Conservation (phyloP, 495 filamentous ascomycete species). For the Friedmanniomyces simplex region DNA sequence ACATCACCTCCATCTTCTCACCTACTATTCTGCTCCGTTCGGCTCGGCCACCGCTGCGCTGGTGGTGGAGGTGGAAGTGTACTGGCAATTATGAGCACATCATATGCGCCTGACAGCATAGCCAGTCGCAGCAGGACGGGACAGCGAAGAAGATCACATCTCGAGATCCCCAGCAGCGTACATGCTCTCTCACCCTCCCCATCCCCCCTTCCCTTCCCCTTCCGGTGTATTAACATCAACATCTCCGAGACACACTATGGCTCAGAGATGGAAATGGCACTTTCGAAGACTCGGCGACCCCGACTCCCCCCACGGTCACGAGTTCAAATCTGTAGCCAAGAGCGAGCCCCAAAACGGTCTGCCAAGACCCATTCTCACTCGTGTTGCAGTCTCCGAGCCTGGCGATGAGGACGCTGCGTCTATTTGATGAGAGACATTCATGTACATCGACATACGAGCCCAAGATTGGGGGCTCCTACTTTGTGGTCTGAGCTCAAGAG, state of each 20-base stretch:
- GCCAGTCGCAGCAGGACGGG: background rate
- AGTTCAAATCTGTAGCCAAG: conserved; percentile 24
- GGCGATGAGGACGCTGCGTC: conserved; percentile 25
- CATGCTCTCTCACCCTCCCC: background rate
- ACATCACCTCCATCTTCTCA: background rate
- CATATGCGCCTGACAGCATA: too few species aligned
- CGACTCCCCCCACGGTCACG: conserved; percentile 17
- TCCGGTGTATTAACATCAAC: too few species aligned
- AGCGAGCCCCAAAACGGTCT: conserved; percentile 17
- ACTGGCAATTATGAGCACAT: too few species aligned
- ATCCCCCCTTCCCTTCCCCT: too few species aligned
- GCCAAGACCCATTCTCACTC: conserved; percentile 25
- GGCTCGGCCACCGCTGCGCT: too few species aligned
- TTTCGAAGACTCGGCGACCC: conserved; percentile 28
- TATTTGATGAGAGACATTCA: conserved; percentile 24
- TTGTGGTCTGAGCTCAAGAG: too few species aligned
- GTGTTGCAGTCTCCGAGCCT: conserved; percentile 26
- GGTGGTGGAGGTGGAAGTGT: too few species aligned
- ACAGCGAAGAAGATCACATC: background rate
- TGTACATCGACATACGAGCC: too few species aligned
- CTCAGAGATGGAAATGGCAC: conserved; percentile 12
- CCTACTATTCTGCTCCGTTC: too few species aligned
- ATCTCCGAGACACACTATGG: too few species aligned
- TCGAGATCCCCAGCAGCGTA: too few species aligned
- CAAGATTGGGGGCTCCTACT: too few species aligned